Percentiles rank a stretch among this genome's conserved stretches.
These are phyloP conservation scores for Trichosporon ovoides DNA, from an alignment of 1,284 basidiomycete genomes.

Conservation along the genomic window DNA sequence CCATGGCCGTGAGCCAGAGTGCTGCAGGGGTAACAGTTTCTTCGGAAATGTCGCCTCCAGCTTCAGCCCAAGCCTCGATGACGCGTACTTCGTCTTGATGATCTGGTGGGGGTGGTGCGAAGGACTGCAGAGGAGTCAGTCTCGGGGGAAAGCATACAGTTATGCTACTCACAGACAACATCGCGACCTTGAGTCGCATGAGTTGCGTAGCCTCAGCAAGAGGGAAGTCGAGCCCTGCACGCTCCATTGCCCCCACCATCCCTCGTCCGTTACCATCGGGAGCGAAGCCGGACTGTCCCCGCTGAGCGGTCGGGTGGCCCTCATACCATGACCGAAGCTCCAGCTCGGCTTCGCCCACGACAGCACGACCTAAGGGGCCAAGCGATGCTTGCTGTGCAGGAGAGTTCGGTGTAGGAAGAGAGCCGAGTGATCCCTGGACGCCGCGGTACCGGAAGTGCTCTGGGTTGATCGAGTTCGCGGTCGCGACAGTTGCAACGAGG, in stretches of 20 bases:
- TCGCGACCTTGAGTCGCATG: conserved; percentile 40
- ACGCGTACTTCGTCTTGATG: not conserved
- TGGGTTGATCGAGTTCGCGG: conserved; percentile 65
- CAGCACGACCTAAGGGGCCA: conserved; percentile 69
- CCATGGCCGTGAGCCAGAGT: conserved; percentile 84
- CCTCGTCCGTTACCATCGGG: conserved; percentile 34
- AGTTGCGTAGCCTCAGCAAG: conserved; percentile 38
- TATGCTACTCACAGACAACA: conserved; percentile 42
- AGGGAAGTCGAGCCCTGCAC: conserved; percentile 27
- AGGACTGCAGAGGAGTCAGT: conserved; percentile 34
- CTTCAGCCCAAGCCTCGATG: conserved; percentile 29
- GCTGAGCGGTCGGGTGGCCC: conserved; percentile 42
- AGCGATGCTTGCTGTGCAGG: conserved; percentile 22
- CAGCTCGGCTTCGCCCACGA: conserved; percentile 81
- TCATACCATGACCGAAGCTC: conserved; percentile 76
- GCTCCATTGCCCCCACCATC: conserved; percentile 16
- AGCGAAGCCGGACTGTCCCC: conserved; percentile 26
- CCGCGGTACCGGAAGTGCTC: conserved; percentile 64
- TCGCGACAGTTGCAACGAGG: conserved; percentile 63
- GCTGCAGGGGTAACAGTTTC: conserved; percentile 64
- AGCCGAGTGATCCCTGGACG: conserved; percentile 60
- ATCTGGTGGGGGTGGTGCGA: conserved; percentile 1
- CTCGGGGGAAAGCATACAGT: not conserved
- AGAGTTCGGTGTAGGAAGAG: not conserved
- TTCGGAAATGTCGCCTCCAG: conserved; percentile 39